phyloP scores from a whole-genome alignment of 148 eudicot species.

The Rhododendron griersonianum region DNA sequence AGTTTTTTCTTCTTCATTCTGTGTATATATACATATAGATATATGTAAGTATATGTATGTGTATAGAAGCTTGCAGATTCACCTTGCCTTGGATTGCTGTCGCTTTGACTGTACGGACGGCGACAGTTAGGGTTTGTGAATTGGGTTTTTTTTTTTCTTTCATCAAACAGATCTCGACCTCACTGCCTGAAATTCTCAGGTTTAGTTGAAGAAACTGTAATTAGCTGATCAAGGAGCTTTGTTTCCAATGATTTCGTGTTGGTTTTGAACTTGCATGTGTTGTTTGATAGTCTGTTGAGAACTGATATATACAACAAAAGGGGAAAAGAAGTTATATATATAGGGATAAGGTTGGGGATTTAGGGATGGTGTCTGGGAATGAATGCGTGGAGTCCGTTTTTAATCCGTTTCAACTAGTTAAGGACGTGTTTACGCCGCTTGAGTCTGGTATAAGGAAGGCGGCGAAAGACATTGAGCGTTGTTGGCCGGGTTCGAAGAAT shows the following conservation, averaged over 20 bases:
- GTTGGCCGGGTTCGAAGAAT: slow-evolving; percentile 50
- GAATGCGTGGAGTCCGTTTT: slow-evolving; percentile 67
- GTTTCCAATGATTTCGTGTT: background rate
- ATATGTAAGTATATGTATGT: background rate
- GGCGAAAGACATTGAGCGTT: slow-evolving; percentile 69
- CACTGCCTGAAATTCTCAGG: background rate
- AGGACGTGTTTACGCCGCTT: slow-evolving; percentile 62
- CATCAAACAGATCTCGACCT: slow-evolving; percentile 6
- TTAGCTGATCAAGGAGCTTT: background rate
- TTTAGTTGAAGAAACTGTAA: background rate
- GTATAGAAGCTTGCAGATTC: background rate
- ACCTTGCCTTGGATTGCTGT: background rate
- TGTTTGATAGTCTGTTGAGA: background rate
- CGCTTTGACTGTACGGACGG: background rate
- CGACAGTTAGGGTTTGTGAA: background rate
- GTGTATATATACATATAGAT: background rate
- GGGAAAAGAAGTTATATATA: background rate
- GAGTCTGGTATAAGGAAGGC: slow-evolving; percentile 70
- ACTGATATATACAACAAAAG: background rate
- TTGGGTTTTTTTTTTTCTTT: background rate
- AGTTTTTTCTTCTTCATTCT: slow-evolving; percentile 7
- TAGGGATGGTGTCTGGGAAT: slow-evolving; percentile 58
- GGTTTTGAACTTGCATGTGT: background rate
- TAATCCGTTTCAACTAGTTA: slow-evolving; percentile 62
- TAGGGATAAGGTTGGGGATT: slow-evolving; percentile 2